These are phyloP conservation scores for Flueggea neowawraea DNA, from an alignment of 441 rosid species.

Conservation along the genomic window DNA sequence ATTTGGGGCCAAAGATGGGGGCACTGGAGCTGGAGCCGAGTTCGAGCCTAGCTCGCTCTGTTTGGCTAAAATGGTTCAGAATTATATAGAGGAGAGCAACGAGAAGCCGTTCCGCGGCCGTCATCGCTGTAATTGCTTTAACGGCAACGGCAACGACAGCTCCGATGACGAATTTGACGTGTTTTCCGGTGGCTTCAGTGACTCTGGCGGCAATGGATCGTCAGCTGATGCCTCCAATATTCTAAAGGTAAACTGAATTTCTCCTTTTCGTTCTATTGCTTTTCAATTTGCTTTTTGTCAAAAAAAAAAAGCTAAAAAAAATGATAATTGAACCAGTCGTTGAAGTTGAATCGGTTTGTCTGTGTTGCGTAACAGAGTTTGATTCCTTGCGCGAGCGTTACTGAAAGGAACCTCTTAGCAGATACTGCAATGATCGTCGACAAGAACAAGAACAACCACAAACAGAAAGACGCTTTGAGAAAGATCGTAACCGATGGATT, in stretches of 20 bases:
- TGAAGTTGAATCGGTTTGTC: too few species aligned
- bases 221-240: slow-evolving; percentile 48
- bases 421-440: slow-evolving; percentile 66
- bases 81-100: slow-evolving; percentile 73
- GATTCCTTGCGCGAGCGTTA: slow-evolving; percentile 61
- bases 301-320: background rate
- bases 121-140: slow-evolving; percentile 90
- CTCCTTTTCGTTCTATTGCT: too few species aligned
- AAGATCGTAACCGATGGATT: slow-evolving; percentile 58
- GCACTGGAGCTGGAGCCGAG: slow-evolving; percentile 41
- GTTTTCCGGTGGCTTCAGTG: slow-evolving; percentile 39
- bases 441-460: slow-evolving; percentile 54
- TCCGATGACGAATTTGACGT: slow-evolving; percentile 79
- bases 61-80: slow-evolving; percentile 85
- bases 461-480: slow-evolving; percentile 55
- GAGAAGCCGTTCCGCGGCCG: slow-evolving; percentile 80
- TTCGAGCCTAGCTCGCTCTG: slow-evolving; percentile 90
- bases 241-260: slow-evolving; percentile 54
- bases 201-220: slow-evolving; percentile 42
- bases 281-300: background rate
- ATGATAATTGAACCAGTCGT: too few species aligned
- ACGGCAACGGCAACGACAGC: slow-evolving; percentile 66
- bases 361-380: slow-evolving; percentile 44
- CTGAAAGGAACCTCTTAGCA: slow-evolving; percentile 70
- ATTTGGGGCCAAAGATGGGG: slow-evolving; percentile 30